Conservation (phyloP, 129 eudicot genomes). For the Chrysanthemum lavandulifolium region DNA sequence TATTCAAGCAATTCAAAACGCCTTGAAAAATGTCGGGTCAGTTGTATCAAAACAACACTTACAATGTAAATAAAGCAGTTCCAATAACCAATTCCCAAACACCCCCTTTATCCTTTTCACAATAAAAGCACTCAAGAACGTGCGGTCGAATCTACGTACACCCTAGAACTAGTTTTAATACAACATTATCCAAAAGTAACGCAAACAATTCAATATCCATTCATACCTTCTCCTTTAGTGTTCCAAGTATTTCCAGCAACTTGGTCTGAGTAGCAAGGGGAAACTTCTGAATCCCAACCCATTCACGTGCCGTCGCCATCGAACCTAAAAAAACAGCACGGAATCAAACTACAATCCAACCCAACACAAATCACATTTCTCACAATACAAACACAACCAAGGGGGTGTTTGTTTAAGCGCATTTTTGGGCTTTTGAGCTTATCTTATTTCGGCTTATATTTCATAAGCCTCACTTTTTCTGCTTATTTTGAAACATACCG, state of each 20-base stretch:
- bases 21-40: no score
- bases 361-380: slow-evolving; percentile 17
- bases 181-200: slow-evolving; percentile 4
- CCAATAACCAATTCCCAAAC: no score
- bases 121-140: not conserved
- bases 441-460: no score
- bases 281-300: slow-evolving; percentile 90
- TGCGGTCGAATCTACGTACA: not conserved
- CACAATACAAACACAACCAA: not conserved
- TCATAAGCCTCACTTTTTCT: no score
- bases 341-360: slow-evolving; percentile 8
- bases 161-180: not conserved
- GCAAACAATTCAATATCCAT: not conserved
- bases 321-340: slow-evolving; percentile 12
- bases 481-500: no score
- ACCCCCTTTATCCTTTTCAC: not conserved
- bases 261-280: slow-evolving; percentile 88
- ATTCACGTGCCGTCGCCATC: slow-evolving; percentile 92
- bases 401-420: no score
- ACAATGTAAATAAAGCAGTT: no score
- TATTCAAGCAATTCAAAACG: no score
- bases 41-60: no score
- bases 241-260: slow-evolving; percentile 63
- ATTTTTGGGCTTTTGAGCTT: no score
- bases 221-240: slow-evolving; percentile 70